Conservation (phyloP, 306 rosid genomes). For the Casuarina cunninghamiana region DNA sequence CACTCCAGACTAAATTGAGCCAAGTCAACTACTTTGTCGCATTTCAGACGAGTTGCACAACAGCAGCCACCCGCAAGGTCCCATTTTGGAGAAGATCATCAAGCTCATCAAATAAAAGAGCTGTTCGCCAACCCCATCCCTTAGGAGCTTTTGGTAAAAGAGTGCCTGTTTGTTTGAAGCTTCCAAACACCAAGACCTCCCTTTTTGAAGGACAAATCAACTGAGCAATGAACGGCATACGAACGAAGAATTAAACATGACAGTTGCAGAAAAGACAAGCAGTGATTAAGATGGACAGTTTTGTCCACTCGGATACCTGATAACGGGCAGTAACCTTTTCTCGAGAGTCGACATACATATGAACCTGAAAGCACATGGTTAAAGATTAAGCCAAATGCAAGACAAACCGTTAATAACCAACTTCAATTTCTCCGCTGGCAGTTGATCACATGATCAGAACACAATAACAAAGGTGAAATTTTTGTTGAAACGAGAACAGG, state of each 20-base stretch:
- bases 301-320: no score
- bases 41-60: slow-evolving; percentile 79
- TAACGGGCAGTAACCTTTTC: no score
- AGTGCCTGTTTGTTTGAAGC: slow-evolving; percentile 88
- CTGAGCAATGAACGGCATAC: slow-evolving; percentile 37
- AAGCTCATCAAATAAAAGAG: slow-evolving; percentile 85
- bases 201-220: slow-evolving; percentile 91
- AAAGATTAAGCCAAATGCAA: background rate
- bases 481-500: background rate
- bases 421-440: background rate
- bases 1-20: slow-evolving; percentile 2
- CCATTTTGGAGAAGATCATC: slow-evolving; percentile 91
- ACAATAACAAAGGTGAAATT: background rate
- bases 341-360: no score
- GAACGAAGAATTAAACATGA: slow-evolving; percentile 20
- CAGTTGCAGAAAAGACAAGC: background rate
- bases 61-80: slow-evolving; percentile 80
- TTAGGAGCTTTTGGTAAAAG: slow-evolving; percentile 96
- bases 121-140: slow-evolving; percentile 99
- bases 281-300: slow-evolving; percentile 6
- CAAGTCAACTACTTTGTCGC: slow-evolving; percentile 20
- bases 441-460: background rate
- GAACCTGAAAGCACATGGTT: no score
- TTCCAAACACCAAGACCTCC: slow-evolving; percentile 92
- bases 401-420: slow-evolving; percentile 16